phyloP scores from a whole-genome alignment of 768 basidiomycete species.

The Leccinellum albellum region DNA sequence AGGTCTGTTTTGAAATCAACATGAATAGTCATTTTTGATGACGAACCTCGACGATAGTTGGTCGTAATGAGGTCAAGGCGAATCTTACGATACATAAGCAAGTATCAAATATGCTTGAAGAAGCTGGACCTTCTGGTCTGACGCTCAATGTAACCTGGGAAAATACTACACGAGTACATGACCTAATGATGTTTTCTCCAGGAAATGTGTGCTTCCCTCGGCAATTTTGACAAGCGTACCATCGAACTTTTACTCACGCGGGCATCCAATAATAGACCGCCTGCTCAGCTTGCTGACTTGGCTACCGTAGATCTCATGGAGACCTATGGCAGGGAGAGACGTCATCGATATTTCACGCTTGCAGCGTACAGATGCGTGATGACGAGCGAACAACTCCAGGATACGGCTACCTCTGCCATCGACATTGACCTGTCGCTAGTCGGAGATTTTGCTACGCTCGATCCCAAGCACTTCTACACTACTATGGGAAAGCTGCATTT shows the following conservation, averaged over 20 bases:
- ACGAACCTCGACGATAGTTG: constrained; percentile 21
- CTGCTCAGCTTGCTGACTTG: constrained; percentile 69
- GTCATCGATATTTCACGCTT: constrained; percentile 79
- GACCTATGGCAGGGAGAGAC: constrained; percentile 79
- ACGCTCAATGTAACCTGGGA: constrained; percentile 57
- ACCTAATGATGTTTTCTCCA: constrained; percentile 26
- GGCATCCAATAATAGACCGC: constrained; percentile 60
- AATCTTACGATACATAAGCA: constrained; percentile 76
- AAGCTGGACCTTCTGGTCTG: constrained; percentile 63
- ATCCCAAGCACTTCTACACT: constrained; percentile 54
- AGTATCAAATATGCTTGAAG: constrained; percentile 68
- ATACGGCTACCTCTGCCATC: constrained; percentile 38
- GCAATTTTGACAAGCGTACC: constrained; percentile 75
- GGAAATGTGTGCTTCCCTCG: constrained; percentile 62
- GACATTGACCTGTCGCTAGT: constrained; percentile 46
- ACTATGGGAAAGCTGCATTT: constrained; percentile 37
- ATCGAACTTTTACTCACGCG: constrained; percentile 77
- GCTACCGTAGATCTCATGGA: constrained; percentile 73
- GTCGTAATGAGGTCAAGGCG: constrained; percentile 44
- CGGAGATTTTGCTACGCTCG: constrained; percentile 51
- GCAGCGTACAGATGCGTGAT: constrained; percentile 64
- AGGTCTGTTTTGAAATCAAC: constrained; percentile 24
- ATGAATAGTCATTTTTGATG: neutral
- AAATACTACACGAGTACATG: neutral
- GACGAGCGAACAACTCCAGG: constrained; percentile 60